phyloP scores from a whole-genome alignment of 306 rosid genomes.

The Quercus robur region DNA sequence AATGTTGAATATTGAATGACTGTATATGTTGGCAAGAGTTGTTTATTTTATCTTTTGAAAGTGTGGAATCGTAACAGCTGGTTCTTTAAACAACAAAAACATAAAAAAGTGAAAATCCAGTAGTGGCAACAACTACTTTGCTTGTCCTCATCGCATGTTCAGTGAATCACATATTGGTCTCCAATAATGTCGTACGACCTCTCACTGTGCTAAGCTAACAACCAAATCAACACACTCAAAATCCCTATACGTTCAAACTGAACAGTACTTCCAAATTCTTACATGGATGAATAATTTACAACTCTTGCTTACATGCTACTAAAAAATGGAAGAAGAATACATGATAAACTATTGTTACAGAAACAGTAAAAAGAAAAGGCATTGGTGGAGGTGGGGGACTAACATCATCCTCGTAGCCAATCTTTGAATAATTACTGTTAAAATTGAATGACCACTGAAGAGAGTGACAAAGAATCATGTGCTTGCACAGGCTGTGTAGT shows the following conservation, averaged over 20 bases:
- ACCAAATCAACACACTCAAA: not conserved
- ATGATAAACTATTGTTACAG: not conserved
- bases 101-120: no score
- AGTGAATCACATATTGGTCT: not conserved
- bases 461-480: slow-evolving; percentile 29
- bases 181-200: not conserved
- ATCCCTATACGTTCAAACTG: not conserved
- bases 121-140: no score
- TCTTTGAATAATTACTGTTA: not conserved
- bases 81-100: no score
- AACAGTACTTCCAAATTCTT: not conserved
- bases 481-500: slow-evolving; percentile 19
- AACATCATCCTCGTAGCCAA: not conserved
- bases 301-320: not conserved
- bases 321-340: not conserved
- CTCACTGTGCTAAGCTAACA: not conserved
- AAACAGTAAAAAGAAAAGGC: not conserved
- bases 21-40: not conserved
- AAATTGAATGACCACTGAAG: not conserved
- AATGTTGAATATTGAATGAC: no score
- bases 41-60: not conserved
- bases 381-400: not conserved
- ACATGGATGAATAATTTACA: not conserved
- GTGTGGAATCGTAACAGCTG: not conserved
- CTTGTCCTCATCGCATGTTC: no score